Evolutionary conservation across 148 eudicot species (phyloP).

Genomic region (Amaranthus palmeri): DNA sequence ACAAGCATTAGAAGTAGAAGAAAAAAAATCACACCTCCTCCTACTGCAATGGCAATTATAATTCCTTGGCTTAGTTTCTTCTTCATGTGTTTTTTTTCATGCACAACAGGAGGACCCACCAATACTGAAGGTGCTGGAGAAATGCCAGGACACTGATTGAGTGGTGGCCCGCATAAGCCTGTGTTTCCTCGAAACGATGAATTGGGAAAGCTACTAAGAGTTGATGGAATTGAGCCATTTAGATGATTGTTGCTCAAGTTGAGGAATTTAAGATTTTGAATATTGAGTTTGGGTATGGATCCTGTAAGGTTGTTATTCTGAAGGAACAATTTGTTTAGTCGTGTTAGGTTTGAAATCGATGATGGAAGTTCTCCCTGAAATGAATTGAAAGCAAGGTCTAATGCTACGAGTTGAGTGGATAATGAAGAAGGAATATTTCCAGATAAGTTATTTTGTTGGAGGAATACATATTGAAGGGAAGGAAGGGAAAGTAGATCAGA

Average conservation of each 20-base stretch:
- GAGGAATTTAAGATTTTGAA: constrained; percentile 39
- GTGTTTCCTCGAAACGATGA: constrained; percentile 72
- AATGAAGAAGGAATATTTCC: constrained; percentile 67
- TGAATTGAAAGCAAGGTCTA: constrained; percentile 79
- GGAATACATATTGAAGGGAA: constrained; percentile 55
- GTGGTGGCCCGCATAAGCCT: constrained; percentile 65
- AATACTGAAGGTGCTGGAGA: constrained; percentile 32
- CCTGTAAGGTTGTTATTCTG: constrained; percentile 73
- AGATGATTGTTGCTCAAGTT: constrained; percentile 69
- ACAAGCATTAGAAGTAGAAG: constrained; percentile 31
- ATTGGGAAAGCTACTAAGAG: constrained; percentile 52
- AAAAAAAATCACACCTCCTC: constrained; percentile 36
- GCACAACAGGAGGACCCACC: constrained; percentile 19
- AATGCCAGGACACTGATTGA: constrained; percentile 39
- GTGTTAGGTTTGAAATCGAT: constrained; percentile 51
- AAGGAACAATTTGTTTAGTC: constrained; percentile 50
- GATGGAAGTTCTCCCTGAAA: constrained; percentile 62
- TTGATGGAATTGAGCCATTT: constrained; percentile 70
- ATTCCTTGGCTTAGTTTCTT: constrained; percentile 41
- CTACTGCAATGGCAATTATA: constrained; percentile 50
- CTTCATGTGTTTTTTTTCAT: constrained; percentile 21
- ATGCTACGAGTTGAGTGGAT: constrained; percentile 40
- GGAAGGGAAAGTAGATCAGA: constrained; percentile 64
- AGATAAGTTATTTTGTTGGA: constrained; percentile 64
- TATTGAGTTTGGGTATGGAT: constrained; percentile 46